phyloP scores from a whole-genome alignment of 225 moss, liverwort and hornwort species.

The Ulota crispa region DNA sequence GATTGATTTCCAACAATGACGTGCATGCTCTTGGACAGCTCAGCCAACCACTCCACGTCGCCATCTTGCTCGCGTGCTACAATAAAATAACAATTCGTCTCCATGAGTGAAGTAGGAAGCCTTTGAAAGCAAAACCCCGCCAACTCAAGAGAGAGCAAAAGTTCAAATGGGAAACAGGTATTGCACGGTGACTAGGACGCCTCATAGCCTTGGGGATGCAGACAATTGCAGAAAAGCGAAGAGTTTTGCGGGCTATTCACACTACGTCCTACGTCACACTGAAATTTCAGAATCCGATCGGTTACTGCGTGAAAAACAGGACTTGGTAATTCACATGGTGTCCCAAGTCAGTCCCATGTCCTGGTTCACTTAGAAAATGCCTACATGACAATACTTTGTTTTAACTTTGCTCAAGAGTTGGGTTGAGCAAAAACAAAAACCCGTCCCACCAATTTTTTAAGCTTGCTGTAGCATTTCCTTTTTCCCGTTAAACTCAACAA shows the following conservation, averaged over 20 bases:
- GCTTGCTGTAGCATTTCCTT: no score
- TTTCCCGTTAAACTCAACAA: no score
- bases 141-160: neutral
- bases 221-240: neutral
- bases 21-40: constrained; percentile 49
- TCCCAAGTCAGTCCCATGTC: no score
- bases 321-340: no score
- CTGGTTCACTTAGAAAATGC: no score
- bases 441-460: no score
- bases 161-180: neutral
- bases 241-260: neutral
- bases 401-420: no score
- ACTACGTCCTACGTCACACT: no score
- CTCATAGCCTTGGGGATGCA: neutral
- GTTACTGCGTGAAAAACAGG: no score
- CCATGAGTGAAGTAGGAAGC: neutral
- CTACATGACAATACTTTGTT: no score
- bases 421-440: no score
- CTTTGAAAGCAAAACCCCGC: neutral
- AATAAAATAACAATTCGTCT: neutral
- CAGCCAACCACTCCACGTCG: constrained; percentile 54
- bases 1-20: constrained; percentile 41
- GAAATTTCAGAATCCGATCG: no score
- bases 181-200: neutral
- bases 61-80: constrained; percentile 58